Percentiles rank a stretch among this genome's conserved stretches.
Evolutionary conservation across 345 rosid genomes (phyloP).

Genomic region (Citrus unshiu): DNA sequence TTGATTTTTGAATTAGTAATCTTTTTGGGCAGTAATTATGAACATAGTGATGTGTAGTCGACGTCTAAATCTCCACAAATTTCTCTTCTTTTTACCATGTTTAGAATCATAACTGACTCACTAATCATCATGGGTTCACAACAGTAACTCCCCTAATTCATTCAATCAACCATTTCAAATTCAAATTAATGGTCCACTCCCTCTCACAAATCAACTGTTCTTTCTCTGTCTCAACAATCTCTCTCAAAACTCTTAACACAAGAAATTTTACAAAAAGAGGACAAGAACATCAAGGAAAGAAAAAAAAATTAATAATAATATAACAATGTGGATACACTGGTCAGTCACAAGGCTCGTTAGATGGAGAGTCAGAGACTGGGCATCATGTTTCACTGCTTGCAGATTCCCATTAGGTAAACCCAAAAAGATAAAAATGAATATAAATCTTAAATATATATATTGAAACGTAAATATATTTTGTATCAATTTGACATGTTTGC

Average conservation of each 20-base stretch:
- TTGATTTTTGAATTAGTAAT: background rate
- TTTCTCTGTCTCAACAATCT: constrained; percentile 6
- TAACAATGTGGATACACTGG: constrained; percentile 42
- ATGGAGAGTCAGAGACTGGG: constrained; percentile 61
- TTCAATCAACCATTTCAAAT: constrained; percentile 40
- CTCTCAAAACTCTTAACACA: background rate
- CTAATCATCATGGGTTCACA: constrained; percentile 34
- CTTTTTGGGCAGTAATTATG: background rate
- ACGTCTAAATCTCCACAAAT: constrained; percentile 13
- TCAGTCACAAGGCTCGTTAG: constrained; percentile 46
- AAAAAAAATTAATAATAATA: background rate
- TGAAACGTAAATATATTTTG: too few relatives aligned
- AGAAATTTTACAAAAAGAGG: background rate
- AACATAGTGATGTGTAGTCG: constrained; percentile 2
- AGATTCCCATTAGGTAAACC: constrained; percentile 44
- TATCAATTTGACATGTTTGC: background rate
- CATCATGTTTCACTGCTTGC: constrained; percentile 63
- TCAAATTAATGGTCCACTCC: constrained; percentile 33
- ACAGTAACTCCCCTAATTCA: constrained; percentile 35
- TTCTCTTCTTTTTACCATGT: constrained; percentile 31
- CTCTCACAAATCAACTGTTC: constrained; percentile 26
- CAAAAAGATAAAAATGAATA: background rate
- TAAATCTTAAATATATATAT: too few relatives aligned
- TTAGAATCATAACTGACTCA: constrained; percentile 30
- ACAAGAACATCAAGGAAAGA: background rate